Base-by-base conservation (phyloP, 139 green algal species). In the Chlorokybus atmophyticus region DNA sequence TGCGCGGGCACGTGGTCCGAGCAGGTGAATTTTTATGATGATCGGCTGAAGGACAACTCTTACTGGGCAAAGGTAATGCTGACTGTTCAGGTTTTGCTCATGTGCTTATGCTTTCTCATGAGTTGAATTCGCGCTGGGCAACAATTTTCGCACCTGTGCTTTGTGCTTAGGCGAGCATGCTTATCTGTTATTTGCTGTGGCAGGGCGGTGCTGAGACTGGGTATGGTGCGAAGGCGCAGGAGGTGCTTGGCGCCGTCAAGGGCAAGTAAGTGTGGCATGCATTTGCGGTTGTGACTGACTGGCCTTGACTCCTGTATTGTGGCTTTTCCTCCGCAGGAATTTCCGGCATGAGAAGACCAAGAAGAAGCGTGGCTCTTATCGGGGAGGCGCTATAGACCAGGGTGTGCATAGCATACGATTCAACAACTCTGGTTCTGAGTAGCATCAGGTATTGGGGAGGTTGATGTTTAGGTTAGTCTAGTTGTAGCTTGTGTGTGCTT, bases 261-360 rank as follows among this genome's bases (percentile, higher is more conserved):
- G 79, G 61, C 69, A 71, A 69, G 57, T 75, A 32, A 65, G 52
- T 75, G n/a, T n/a, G n/a, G n/a, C n/a, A n/a, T n/a, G n/a, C n/a
- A n/a, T n/a, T n/a, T n/a, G n/a, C n/a, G n/a, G n/a, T n/a, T n/a
- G n/a, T 71, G 32, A 24, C 2, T 64, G 10, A 14, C 32, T 52
- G 48, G 6, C 31, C 32, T 6, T 5, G 14, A 14, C 17, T 26
- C 40, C 23, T 26, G 2, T 62, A 29, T 40, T 6, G 47, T 17
- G 23, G 24, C 31, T 14, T 4, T 3, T 1, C 14, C 32, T 3
- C 26, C 23, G 41, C 40, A 94, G 84, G 74, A 84, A 94, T 68
- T 97, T 97, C 70, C 74, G 90, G 4, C 90, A 97, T 54, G 90
- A 97, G 64, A 97, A 97, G 82, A 97, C 89, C 2, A 97, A 97